phyloP scores from a whole-genome alignment of 1,284 basidiomycete genomes.

The Cutaneotrichosporon arboriforme region DNA sequence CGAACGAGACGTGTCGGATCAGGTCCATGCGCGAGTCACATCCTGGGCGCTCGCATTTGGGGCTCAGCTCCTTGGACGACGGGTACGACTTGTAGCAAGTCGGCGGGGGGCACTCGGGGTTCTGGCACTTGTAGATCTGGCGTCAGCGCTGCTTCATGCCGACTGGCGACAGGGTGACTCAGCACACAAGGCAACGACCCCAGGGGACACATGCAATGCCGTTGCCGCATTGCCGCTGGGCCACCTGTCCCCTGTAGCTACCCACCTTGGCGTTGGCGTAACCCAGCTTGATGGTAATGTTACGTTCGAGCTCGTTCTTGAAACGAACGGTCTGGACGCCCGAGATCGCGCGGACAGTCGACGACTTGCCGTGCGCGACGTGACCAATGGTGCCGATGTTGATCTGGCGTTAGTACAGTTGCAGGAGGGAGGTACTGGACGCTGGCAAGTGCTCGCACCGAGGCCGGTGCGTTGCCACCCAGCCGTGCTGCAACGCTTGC shows the following conservation, averaged over 20 bases:
- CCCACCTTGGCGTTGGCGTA: conserved; percentile 96
- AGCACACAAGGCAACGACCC: no score
- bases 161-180: no score
- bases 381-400: conserved; percentile 80
- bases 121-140: conserved; percentile 97
- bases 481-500: background rate
- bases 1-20: conserved; percentile 89
- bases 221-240: no score
- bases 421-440: background rate
- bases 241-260: no score
- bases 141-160: background rate
- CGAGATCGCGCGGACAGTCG: conserved; percentile 97
- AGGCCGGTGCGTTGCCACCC: conserved; percentile 4
- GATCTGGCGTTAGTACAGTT: conserved; percentile 30
- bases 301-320: conserved; percentile 96
- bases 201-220: no score
- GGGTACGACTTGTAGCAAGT: conserved; percentile 91
- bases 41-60: conserved; percentile 86
- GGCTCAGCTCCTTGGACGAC: conserved; percentile 88
- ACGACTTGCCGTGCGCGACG: conserved; percentile 98
- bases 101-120: conserved; percentile 83
- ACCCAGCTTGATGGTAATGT: conserved; percentile 98
- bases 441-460: no score
- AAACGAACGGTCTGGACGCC: conserved; percentile 99
- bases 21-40: conserved; percentile 88